Evolutionary conservation across 768 basidiomycete genomes (phyloP).

Genomic region (Rubroboletus satanas): DNA sequence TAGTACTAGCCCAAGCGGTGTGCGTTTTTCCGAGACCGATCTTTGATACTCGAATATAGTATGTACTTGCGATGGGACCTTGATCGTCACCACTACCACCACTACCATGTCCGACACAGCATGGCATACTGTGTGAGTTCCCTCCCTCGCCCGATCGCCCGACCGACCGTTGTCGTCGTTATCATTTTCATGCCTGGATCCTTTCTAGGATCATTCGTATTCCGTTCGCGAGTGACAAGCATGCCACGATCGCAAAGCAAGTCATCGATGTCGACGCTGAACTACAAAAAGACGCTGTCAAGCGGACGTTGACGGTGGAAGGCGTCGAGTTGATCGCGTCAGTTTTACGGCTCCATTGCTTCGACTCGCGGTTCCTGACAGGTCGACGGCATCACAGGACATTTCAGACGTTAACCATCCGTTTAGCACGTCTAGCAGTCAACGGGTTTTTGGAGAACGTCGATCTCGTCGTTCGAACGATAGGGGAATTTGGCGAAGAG

Average conservation of each 20-base stretch:
- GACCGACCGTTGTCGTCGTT: no score
- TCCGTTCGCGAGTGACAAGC: conserved; percentile 69
- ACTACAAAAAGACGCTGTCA: conserved; percentile 76
- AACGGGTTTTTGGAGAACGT: conserved; percentile 90
- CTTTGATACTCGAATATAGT: not conserved
- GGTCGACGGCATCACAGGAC: conserved; percentile 39
- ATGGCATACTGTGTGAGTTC: conserved; percentile 57
- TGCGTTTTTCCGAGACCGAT: not conserved
- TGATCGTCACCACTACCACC: not conserved
- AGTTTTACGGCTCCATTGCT: conserved; percentile 27
- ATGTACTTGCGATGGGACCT: not conserved
- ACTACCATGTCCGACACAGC: conserved; percentile 25
- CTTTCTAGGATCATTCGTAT: conserved; percentile 60
- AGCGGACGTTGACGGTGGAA: conserved; percentile 64
- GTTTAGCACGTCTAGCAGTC: conserved; percentile 76
- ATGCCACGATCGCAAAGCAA: conserved; percentile 78
- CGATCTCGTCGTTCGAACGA: conserved; percentile 78
- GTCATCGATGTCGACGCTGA: conserved; percentile 86
- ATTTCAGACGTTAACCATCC: conserved; percentile 75
- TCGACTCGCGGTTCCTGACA: conserved; percentile 1
- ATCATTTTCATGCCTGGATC: not conserved
- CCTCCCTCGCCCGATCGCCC: not conserved
- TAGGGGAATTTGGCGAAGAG: conserved; percentile 75
- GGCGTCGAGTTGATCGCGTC: conserved; percentile 73
- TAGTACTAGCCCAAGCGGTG: not conserved